Evolutionary conservation across 176 grass and related monocot species (phyloP).

Genomic region (Carex kokanica): DNA sequence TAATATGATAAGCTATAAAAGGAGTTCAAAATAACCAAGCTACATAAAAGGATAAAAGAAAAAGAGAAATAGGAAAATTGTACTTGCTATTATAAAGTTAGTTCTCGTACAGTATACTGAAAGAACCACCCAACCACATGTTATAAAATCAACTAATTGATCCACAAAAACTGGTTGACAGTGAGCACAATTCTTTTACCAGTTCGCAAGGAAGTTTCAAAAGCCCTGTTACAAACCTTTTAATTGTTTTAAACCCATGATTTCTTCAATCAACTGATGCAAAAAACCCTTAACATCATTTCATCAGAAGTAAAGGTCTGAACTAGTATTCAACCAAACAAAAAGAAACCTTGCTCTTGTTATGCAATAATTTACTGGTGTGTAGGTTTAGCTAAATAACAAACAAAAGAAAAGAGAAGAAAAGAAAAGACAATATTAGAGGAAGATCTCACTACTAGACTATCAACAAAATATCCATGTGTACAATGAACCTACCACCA

Average conservation of each 20-base stretch:
- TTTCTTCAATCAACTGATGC: not conserved
- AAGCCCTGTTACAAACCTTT: not conserved
- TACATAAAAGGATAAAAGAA: not conserved
- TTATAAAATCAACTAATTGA: not conserved
- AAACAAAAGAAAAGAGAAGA: not conserved
- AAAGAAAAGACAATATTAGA: not conserved
- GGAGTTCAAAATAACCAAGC: not conserved
- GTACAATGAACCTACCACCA: conserved; percentile 6
- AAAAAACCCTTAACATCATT: not conserved
- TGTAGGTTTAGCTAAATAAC: not conserved
- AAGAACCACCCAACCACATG: not conserved
- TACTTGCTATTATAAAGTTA: not conserved
- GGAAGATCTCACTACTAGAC: not conserved
- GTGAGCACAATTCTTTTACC: not conserved
- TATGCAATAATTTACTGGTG: not conserved
- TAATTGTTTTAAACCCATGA: not conserved
- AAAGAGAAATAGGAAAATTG: not conserved
- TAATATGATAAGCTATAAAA: not conserved
- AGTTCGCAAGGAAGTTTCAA: too few species aligned
- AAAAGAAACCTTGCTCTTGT: not conserved
- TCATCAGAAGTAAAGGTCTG: not conserved
- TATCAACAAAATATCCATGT: conserved; percentile 16
- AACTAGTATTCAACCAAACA: not conserved
- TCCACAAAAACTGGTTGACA: not conserved
- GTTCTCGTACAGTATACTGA: not conserved